Percentiles rank a stretch among this genome's conserved stretches.
These are phyloP conservation scores for Rhodotorula glutinis DNA, from an alignment of 1,284 basidiomycete species.

Conservation along the genomic window DNA sequence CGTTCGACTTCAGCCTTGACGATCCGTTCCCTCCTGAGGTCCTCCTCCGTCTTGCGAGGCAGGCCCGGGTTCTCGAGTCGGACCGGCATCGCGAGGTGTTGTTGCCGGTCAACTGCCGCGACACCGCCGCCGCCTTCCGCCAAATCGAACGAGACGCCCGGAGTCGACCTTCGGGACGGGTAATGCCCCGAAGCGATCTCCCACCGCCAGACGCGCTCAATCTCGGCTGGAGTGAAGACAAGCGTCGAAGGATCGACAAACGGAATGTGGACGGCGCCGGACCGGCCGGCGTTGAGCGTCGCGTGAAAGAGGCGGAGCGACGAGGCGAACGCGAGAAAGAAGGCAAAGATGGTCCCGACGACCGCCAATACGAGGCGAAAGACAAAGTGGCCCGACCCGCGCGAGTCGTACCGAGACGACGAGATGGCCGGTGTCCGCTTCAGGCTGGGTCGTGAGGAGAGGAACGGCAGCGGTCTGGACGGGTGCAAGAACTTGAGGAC, in stretches of 20 bases:
- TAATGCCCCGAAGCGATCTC: slow-evolving; percentile 87
- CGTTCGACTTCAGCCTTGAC: slow-evolving; percentile 32
- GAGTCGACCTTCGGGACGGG: slow-evolving; percentile 61
- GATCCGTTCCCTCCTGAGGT: slow-evolving; percentile 23
- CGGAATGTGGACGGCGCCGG: slow-evolving; percentile 54
- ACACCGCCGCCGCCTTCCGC: neutral
- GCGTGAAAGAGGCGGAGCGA: slow-evolving; percentile 1
- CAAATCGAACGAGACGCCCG: slow-evolving; percentile 30
- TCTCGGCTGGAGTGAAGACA: slow-evolving; percentile 69
- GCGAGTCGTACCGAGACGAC: slow-evolving; percentile 4
- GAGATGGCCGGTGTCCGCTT: slow-evolving; percentile 10
- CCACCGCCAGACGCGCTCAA: slow-evolving; percentile 88
- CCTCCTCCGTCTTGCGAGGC: slow-evolving; percentile 23
- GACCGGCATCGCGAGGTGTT: neutral
- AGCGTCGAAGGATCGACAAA: slow-evolving; percentile 67
- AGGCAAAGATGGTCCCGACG: slow-evolving; percentile 18
- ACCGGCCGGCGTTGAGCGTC: neutral
- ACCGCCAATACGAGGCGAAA: slow-evolving; percentile 20
- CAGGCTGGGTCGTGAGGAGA: neutral
- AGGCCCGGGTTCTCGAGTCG: slow-evolving; percentile 34
- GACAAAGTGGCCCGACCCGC: neutral
- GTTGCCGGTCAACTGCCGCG: neutral
- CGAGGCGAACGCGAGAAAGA: slow-evolving; percentile 5
- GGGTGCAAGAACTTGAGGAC: slow-evolving; percentile 35
- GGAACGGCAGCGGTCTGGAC: slow-evolving; percentile 8